phyloP scores from a whole-genome alignment of 2,329 filamentous ascomycete species.

The Lachnellula suecica region DNA sequence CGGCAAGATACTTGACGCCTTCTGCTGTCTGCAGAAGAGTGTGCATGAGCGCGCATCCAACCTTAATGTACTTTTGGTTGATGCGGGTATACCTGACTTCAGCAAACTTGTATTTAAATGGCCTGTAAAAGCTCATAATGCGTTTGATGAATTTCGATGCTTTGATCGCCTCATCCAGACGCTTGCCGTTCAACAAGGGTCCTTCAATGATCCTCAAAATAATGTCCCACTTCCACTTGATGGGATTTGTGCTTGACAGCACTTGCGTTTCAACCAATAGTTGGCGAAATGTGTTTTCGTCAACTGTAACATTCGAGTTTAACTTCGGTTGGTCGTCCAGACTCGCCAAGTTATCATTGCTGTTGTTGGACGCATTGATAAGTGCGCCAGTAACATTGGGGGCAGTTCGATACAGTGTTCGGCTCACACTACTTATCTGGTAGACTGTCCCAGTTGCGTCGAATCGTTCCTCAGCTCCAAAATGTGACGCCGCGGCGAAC shows the following conservation, averaged over 20 bases:
- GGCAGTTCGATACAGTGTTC: slow-evolving; percentile 81
- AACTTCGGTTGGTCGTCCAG: slow-evolving; percentile 57
- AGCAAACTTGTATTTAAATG: slow-evolving; percentile 95
- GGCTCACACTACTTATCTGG: slow-evolving; percentile 95
- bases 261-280: slow-evolving; percentile 77
- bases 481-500: slow-evolving; percentile 73
- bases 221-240: slow-evolving; percentile 97
- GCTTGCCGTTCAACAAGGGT: slow-evolving; percentile 84
- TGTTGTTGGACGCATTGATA: slow-evolving; percentile 29
- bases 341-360: slow-evolving; percentile 47
- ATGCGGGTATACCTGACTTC: slow-evolving; percentile 87
- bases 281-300: slow-evolving; percentile 64
- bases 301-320: slow-evolving; percentile 48
- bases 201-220: slow-evolving; percentile 91
- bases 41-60: slow-evolving; percentile 84
- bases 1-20: slow-evolving; percentile 79
- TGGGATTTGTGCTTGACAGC: slow-evolving; percentile 82
- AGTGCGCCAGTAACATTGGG: slow-evolving; percentile 38
- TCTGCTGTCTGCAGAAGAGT: slow-evolving; percentile 83
- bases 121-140: slow-evolving; percentile 89
- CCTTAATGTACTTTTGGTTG: slow-evolving; percentile 90
- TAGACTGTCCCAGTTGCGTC: slow-evolving; percentile 89
- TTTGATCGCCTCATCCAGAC: slow-evolving; percentile 90
- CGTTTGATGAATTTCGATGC: slow-evolving; percentile 96
- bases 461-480: slow-evolving; percentile 70